Base-by-base conservation (phyloP, 805 yeast genomes). In the Blastobotrys attinorum region DNA sequence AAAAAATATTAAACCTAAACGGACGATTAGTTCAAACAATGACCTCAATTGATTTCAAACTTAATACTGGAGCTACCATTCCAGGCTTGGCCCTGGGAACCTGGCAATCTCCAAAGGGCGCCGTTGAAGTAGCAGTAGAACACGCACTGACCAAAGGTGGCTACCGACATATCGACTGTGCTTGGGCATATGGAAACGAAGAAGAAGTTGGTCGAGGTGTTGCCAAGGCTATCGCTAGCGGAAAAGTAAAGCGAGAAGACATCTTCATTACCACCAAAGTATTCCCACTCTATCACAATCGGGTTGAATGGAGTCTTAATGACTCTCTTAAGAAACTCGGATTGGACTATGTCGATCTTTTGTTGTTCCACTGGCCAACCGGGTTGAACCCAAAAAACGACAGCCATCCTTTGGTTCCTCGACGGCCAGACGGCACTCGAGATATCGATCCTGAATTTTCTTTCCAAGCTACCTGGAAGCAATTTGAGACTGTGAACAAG, bases 301-400 rank as follows among this genome's bases (percentile, higher is more conserved):
- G 61, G 18, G 79, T 79, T 10, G 73, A 57, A 29, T 65, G 58
- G 17, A 83, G 82, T 8, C 62, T 84, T 33, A 71, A 76, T 8
- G 66, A 63, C 40, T 80, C 89, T 4, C 68, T 85, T 55, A 54
- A 70, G 52, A 76, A 79, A 56, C 68, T 85, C 48, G 79, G 79
- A 0, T 57, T 83, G 52, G 90, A 81, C 40, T 86, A 86, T 56
- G 81, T 86, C 42, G 95, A 86, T 59, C 66, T 86, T 47, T 79
- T 79, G 59, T 70, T 86, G 57, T 72, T 85, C 60, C 95, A 86
- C 64, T 86, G 94, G 94, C 95, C 95, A 4, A 73, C 75, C 34
- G 67, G 81, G 10, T 60, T 74, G 46, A 72, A 59, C 49, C 62
- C 69, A 36, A 69, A 64, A 54, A 39, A 32, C 33, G 65, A 62